Base-by-base conservation (phyloP, 495 filamentous ascomycete genomes). In the Podospora didyma region DNA sequence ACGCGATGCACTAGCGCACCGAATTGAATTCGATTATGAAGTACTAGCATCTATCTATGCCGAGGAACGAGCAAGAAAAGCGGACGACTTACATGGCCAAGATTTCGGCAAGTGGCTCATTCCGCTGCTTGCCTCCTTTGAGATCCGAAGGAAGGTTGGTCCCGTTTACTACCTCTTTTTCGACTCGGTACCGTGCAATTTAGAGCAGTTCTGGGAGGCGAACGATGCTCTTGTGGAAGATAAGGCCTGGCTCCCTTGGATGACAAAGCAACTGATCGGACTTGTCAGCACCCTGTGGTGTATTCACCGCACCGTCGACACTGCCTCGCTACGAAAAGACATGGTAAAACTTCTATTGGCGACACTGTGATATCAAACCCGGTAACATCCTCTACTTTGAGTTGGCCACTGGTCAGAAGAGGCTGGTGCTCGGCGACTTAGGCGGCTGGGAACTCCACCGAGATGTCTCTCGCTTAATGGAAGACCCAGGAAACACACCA, bases 341-440 rank as follows among this genome's bases (percentile, higher is more conserved):
- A 5, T 31, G 41, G 2, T 23, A 7, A 2, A 11, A 44, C 42
- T 7, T 50, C 2, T 57, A 23, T 21, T 34, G 54, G 21, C 19
- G 54, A 22, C 54, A 57, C 19, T 46, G 54, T 0, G 54, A 57
- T 22, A 46, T 57, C 54, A 46, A 31, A 17, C 54, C 54, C 11
- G 21, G 26, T 16, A 57, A 57, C 23, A 17, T 57, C 17, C 47
- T 57, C 23, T 46, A 7, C 37, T 57, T 14, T 14, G 14, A 46
- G 22, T 2, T 2, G 6, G 7, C 3, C 5, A n/a, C 31, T 21
- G 19, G 31, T 20, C 10, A 39, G 35, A 5, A 31, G 20, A 2
- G 12, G 48, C 17, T 57, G 9, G 20, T 39, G 7, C 17, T 57
- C 23, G 24, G 21, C 21, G 54, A 57, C 28, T 51, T 57, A 17